Conservation (phyloP, 139 green algal genomes). For the Gonium pectorale region DNA sequence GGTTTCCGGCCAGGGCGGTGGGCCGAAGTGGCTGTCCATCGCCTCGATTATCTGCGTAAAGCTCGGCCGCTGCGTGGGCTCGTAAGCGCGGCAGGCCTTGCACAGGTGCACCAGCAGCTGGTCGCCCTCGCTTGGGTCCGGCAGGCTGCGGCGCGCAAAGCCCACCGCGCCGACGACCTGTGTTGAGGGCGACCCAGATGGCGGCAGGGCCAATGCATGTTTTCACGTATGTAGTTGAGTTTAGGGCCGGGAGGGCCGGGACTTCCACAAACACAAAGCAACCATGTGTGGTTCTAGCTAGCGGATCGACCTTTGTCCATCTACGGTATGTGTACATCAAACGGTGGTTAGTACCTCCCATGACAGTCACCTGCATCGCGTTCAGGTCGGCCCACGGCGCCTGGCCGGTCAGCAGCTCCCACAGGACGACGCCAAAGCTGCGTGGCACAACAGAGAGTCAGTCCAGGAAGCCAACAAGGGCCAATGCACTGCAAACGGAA, state of each 20-base stretch:
- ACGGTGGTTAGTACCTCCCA: no score
- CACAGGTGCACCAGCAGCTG: constrained; percentile 41
- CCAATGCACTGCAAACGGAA: no score
- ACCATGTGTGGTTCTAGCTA: no score
- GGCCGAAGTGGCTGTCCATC: constrained; percentile 33
- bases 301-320: no score
- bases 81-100: constrained; percentile 32
- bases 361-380: constrained; percentile 74
- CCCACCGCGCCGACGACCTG: constrained; percentile 54
- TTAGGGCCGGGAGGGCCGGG: no score
- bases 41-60: constrained; percentile 38
- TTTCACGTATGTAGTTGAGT: no score
- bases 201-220: background rate
- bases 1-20: no score
- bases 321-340: no score
- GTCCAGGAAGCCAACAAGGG: no score
- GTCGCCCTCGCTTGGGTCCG: constrained; percentile 24
- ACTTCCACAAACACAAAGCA: no score
- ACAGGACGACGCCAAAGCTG: constrained; percentile 77
- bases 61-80: constrained; percentile 39
- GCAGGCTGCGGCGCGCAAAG: constrained; percentile 36
- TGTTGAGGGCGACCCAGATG: background rate
- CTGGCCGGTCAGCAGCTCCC: constrained; percentile 81
- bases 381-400: constrained; percentile 79
- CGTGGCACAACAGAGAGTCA: no score